Conservation (phyloP, 495 filamentous ascomycete genomes). For the Hypomontagnella monticulosa region DNA sequence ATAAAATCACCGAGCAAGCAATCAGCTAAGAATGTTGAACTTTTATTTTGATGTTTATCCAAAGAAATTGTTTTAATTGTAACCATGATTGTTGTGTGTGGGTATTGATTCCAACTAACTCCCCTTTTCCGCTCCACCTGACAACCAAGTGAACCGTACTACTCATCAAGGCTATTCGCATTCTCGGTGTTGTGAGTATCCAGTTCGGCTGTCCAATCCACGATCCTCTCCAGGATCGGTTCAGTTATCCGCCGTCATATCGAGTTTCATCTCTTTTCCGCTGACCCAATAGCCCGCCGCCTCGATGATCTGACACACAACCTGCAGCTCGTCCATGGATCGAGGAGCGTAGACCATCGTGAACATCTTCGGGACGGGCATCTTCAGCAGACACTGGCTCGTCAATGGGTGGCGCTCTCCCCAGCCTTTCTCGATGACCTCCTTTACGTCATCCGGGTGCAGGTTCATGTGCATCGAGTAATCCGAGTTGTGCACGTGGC, state of each 20-base stretch:
- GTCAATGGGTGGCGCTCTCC: slow-evolving; percentile 89
- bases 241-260: slow-evolving; percentile 33
- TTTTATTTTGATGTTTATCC: too few species aligned
- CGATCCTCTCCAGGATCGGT: neutral
- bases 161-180: neutral
- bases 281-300: slow-evolving; percentile 71
- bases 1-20: too few species aligned
- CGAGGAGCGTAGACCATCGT: slow-evolving; percentile 87
- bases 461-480: slow-evolving; percentile 79
- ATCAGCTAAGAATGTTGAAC: too few species aligned
- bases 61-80: too few species aligned
- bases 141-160: too few species aligned
- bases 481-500: slow-evolving; percentile 81
- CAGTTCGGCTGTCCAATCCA: neutral
- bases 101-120: too few species aligned
- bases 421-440: slow-evolving; percentile 83
- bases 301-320: slow-evolving; percentile 74
- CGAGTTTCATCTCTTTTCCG: slow-evolving; percentile 55
- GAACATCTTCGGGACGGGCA: slow-evolving; percentile 73
- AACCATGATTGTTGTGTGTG: too few species aligned
- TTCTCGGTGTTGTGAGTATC: neutral
- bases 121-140: too few species aligned
- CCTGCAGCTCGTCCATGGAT: slow-evolving; percentile 67
- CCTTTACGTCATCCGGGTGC: slow-evolving; percentile 79
- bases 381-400: slow-evolving; percentile 60